Base-by-base conservation (phyloP, 345 rosid species). In the Gossypium raimondii region DNA sequence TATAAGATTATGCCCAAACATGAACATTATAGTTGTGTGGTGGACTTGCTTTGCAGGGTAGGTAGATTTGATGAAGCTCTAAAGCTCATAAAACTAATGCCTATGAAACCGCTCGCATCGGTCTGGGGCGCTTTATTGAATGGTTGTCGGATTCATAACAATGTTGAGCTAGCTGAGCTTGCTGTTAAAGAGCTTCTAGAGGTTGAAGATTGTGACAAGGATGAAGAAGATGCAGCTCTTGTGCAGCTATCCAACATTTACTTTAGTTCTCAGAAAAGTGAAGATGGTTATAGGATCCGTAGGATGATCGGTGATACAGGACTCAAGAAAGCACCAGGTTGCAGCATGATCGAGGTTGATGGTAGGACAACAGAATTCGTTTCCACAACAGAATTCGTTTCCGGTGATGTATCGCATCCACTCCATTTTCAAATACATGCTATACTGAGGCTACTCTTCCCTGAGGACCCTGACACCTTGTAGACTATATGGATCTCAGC, bases 121-220 rank as follows among this genome's bases (percentile, higher is more conserved):
- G 87, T 87, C 3, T 87, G 93, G 91, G 93, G 89, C 65, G 89
- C 91, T 65, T 69, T 87, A 52, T 61, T 87, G 51, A 86, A 82
- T 75, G 79, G 91, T 69, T 86, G 88, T 70, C 78, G 88, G n/a
- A 86, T 78, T 24, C 85, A 83, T 59, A 89, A 84, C 80, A 87
- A 86, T 77, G 81, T 84, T 48, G 86, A 89, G 72, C 79, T 89
- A 1, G 91, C 91, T 12, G 89, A 87, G 75, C 55, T 87, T 55
- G 88, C 90, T 38, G 87, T 78, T 64, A 58, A 77, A 61, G 79
- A 82, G 71, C 89, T 87, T 78, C 75, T 89, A 18, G 79, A 70
- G 60, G 73, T 83, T 2, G 88, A 83, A 70, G 80, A 83, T 41
- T 84, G 81, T 75, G 77, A 87, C 78, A 75, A 14, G 34, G 80